Conservation (phyloP, 2,329 filamentous ascomycete species). For the Colletotrichum godetiae region DNA sequence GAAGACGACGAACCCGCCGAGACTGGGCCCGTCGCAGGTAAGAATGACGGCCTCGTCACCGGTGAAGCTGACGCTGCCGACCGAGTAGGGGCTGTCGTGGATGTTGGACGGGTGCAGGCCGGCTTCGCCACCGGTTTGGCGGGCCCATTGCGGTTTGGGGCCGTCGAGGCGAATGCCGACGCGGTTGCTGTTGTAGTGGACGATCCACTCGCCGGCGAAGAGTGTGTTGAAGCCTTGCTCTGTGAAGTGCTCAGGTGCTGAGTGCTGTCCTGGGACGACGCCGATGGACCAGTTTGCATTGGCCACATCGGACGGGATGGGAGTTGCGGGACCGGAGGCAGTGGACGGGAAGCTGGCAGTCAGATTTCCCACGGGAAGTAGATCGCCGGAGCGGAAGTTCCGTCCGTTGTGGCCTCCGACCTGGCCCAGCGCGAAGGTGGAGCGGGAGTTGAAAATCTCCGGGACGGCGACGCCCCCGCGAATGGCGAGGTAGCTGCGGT, state of each 20-base stretch:
- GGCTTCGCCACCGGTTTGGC: constrained; percentile 49
- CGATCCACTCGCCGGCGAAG: constrained; percentile 49
- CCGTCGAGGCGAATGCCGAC: constrained; percentile 52
- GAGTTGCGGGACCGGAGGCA: constrained; percentile 12
- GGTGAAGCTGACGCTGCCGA: constrained; percentile 55
- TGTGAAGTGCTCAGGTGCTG: constrained; percentile 51
- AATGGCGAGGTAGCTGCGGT: constrained; percentile 48
- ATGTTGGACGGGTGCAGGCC: constrained; percentile 56
- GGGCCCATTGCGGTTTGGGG: constrained; percentile 50
- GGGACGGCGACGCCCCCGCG: constrained; percentile 49
- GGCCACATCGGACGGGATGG: constrained; percentile 39
- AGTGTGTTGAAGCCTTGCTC: constrained; percentile 42
- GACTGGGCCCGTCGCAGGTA: constrained; percentile 51
- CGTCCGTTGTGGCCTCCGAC: constrained; percentile 49
- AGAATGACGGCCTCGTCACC: constrained; percentile 54
- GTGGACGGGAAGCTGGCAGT: not conserved
- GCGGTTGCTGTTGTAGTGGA: constrained; percentile 54
- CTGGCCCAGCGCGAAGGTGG: constrained; percentile 46
- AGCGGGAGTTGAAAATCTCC: constrained; percentile 45
- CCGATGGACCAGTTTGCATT: constrained; percentile 45
- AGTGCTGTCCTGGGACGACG: constrained; percentile 53
- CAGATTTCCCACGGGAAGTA: constrained; percentile 39
- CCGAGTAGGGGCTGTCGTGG: constrained; percentile 51
- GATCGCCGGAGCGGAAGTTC: constrained; percentile 44
- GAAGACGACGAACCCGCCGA: constrained; percentile 54